A percentile compares a stretch with the other conserved stretches of the same genome.
Conservation (phyloP, 257 asterid species). For the Vinca minor region DNA sequence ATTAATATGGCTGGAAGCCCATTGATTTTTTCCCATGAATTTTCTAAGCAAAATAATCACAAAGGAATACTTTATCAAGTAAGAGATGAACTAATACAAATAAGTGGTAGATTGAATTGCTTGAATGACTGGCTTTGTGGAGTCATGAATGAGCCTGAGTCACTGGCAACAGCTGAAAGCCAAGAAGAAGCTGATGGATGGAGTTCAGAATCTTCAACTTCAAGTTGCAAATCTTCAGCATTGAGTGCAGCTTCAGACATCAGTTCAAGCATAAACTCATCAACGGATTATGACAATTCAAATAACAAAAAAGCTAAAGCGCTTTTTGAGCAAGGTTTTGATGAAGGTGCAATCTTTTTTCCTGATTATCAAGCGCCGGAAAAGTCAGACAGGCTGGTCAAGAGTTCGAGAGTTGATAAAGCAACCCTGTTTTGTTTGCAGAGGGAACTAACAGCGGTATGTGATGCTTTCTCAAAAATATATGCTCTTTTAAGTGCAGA, state of each 20-base stretch:
- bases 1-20: conserved; percentile 14
- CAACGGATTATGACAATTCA: not conserved
- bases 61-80: conserved; percentile 24
- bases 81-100: conserved; percentile 32
- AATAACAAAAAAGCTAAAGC: conserved; percentile 13
- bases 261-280: not conserved
- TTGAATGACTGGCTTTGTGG: conserved; percentile 23
- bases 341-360: conserved; percentile 14
- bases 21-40: conserved; percentile 8
- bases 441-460: conserved; percentile 30
- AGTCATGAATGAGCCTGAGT: conserved; percentile 12
- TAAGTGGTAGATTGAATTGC: conserved; percentile 30
- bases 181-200: conserved; percentile 23
- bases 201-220: conserved; percentile 28
- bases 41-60: conserved; percentile 21
- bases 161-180: conserved; percentile 18
- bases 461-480: conserved; percentile 29
- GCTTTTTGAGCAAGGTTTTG: conserved; percentile 13
- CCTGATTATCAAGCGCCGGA: conserved; percentile 11
- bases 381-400: conserved; percentile 3
- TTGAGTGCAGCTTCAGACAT: conserved; percentile 21
- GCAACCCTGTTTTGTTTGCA: conserved; percentile 19
- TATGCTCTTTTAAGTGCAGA: conserved; percentile 26
- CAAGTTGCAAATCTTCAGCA: conserved; percentile 31
- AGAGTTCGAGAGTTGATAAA: conserved; percentile 12